Evolutionary conservation across 202 grass and related monocot species (phyloP).

Genomic region (Panicum virgatum): DNA sequence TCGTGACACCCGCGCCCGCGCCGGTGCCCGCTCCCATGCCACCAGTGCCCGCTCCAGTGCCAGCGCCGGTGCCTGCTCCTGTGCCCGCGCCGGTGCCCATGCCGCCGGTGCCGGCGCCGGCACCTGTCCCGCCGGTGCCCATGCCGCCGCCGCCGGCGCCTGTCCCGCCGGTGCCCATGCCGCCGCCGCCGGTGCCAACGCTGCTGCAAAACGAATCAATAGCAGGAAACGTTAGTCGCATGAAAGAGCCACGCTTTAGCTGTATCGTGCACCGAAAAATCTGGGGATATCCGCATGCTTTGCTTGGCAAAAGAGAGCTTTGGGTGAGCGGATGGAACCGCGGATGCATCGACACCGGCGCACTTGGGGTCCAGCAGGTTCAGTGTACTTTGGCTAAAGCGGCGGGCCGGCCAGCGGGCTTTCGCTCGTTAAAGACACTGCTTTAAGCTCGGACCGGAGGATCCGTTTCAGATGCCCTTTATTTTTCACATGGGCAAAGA

Average conservation of each 20-base stretch:
- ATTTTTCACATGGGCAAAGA: conserved; percentile 30
- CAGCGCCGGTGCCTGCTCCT: not conserved
- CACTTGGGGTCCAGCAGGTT: not conserved
- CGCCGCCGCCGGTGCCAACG: not conserved
- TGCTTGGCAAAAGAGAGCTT: not conserved
- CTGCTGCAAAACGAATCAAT: conserved; percentile 11
- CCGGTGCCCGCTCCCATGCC: not conserved
- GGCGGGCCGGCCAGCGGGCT: conserved; percentile 9
- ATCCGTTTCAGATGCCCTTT: conserved; percentile 13
- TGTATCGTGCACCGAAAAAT: not conserved
- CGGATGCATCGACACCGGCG: not conserved
- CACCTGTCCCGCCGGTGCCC: not conserved
- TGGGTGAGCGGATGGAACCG: not conserved
- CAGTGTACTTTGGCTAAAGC: conserved; percentile 17
- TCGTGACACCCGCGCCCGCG: not conserved
- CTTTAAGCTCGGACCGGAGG: conserved; percentile 24
- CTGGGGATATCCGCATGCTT: not conserved
- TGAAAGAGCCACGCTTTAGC: not conserved
- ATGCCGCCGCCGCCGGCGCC: conserved; percentile 6
- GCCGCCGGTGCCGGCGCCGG: not conserved
- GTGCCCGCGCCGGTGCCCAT: not conserved
- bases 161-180: not conserved
- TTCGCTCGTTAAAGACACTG: not conserved
- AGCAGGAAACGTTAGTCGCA: not conserved
- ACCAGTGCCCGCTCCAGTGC: not conserved